A percentile compares a stretch with the other conserved stretches of the same genome.
Conservation (phyloP, 345 rosid genomes). For the Bruguiera gymnorhiza region DNA sequence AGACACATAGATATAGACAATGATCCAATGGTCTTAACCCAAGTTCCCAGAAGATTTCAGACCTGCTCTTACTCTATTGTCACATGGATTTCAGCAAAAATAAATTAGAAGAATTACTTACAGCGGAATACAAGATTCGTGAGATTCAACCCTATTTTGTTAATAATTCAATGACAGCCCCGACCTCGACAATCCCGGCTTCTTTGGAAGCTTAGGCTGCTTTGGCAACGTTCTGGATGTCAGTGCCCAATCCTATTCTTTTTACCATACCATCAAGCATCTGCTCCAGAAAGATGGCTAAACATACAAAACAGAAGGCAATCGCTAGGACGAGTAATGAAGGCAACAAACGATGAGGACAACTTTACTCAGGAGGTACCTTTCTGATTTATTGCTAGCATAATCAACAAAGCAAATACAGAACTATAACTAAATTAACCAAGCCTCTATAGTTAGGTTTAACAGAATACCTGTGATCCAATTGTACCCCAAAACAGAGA, state of each 20-base stretch:
- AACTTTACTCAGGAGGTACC: too few species aligned
- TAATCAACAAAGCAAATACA: too few species aligned
- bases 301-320: neutral
- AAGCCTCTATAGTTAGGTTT: neutral
- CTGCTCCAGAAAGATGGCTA: conserved; percentile 30
- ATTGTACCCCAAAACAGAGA: conserved; percentile 12
- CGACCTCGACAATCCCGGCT: conserved; percentile 67
- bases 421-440: neutral
- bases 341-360: too few species aligned
- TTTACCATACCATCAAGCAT: conserved; percentile 86
- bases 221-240: conserved; percentile 63
- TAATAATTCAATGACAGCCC: conserved; percentile 65
- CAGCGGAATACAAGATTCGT: neutral
- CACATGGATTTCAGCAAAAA: neutral
- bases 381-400: too few species aligned
- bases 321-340: too few species aligned
- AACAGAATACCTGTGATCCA: conserved; percentile 71
- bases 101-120: neutral
- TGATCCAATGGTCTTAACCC: too few species aligned
- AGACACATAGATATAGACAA: too few species aligned
- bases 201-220: conserved; percentile 70
- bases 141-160: conserved; percentile 40
- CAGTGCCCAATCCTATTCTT: conserved; percentile 75
- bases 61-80: neutral
- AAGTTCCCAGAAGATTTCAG: too few species aligned